phyloP scores from a whole-genome alignment of 2,329 filamentous ascomycete genomes.

The Pseudogymnoascus sp. region DNA sequence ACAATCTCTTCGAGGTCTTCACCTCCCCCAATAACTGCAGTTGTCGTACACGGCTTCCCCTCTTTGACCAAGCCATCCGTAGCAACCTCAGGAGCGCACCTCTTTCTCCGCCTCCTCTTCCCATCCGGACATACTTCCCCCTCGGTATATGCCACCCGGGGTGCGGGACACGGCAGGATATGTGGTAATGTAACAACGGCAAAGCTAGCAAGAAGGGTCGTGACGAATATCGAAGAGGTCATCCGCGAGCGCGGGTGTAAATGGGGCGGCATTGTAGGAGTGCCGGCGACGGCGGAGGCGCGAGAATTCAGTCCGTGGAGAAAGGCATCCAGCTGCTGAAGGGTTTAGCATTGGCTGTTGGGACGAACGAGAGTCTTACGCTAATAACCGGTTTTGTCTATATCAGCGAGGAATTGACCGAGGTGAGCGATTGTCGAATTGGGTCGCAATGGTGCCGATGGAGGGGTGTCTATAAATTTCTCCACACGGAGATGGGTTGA shows the following conservation, averaged over 20 bases:
- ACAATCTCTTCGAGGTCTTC: conserved; percentile 37
- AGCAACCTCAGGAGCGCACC: conserved; percentile 29
- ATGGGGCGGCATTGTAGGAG: conserved; percentile 62
- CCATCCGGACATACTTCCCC: conserved; percentile 35
- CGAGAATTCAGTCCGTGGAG: conserved; percentile 6
- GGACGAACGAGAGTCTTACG: not conserved
- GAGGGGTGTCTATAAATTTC: conserved; percentile 5
- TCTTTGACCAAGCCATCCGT: conserved; percentile 22
- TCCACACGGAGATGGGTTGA: conserved; percentile 2
- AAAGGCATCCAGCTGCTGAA: conserved; percentile 1
- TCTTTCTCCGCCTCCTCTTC: conserved; percentile 38
- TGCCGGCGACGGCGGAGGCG: conserved; percentile 1
- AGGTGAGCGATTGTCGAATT: not conserved
- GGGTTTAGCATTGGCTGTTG: not conserved
- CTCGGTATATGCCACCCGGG: conserved; percentile 66
- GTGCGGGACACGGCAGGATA: conserved; percentile 81
- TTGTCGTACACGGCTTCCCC: conserved; percentile 1
- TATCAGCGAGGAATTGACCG: not conserved
- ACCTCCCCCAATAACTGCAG: conserved; percentile 20
- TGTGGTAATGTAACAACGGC: conserved; percentile 88
- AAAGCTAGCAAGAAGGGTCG: conserved; percentile 83
- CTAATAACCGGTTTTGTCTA: not conserved
- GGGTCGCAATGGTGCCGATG: not conserved
- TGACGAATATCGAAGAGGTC: conserved; percentile 89
- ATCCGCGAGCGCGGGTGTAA: conserved; percentile 89